Percentiles rank a stretch among this genome's conserved stretches.
phyloP scores from a whole-genome alignment of 169 alveolate genomes.

The Cyclospora cayetanensis region DNA sequence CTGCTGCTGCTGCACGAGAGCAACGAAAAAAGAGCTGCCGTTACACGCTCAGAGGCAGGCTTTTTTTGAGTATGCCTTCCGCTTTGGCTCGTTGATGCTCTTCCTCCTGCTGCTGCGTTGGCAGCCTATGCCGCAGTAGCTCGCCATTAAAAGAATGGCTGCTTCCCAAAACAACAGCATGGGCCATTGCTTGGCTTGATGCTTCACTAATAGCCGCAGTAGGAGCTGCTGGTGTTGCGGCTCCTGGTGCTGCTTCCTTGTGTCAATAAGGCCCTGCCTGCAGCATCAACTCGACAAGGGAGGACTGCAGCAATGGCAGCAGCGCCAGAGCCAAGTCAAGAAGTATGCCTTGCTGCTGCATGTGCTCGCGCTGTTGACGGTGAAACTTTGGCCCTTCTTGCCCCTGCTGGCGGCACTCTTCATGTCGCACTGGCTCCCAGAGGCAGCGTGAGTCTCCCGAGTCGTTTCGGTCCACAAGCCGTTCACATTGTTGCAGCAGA shows the following conservation, averaged over 20 bases:
- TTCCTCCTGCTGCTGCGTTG: neutral
- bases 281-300: slow-evolving; percentile 1
- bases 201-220: neutral
- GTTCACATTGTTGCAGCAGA: neutral
- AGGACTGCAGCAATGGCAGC: neutral
- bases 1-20: neutral
- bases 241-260: neutral
- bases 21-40: neutral
- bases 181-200: too few relatives aligned
- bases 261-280: neutral
- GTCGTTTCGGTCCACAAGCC: too few relatives aligned
- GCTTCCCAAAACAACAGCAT: too few relatives aligned
- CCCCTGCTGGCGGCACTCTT: neutral
- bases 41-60: neutral
- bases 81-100: neutral
- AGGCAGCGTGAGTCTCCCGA: too few relatives aligned
- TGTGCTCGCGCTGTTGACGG: neutral
- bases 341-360: neutral
- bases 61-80: neutral
- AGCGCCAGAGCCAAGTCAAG: neutral
- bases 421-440: neutral
- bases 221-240: neutral
- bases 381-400: neutral
- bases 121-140: neutral
- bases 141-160: neutral